These are phyloP conservation scores for Cutaneotrichosporon cyanovorans DNA, from an alignment of 1,284 basidiomycete species.

Conservation along the genomic window DNA sequence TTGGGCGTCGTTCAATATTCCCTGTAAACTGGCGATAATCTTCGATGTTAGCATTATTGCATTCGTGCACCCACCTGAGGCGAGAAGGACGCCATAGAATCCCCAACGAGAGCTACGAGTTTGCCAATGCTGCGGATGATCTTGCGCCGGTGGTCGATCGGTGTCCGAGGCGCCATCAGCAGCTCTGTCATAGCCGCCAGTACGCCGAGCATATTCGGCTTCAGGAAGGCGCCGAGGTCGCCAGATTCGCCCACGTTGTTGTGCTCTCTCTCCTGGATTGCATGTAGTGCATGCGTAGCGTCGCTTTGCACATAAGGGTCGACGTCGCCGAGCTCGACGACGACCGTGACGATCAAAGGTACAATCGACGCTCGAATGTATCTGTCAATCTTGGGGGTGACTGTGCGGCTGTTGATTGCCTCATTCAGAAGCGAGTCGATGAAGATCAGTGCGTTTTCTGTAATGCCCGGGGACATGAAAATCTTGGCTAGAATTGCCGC, in stretches of 20 bases:
- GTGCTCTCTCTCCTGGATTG: slow-evolving; percentile 54
- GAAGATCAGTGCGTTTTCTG: slow-evolving; percentile 52
- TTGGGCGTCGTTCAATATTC: slow-evolving; percentile 61
- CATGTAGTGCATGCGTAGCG: slow-evolving; percentile 53
- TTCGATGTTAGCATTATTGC: slow-evolving; percentile 40
- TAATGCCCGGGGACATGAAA: slow-evolving; percentile 51
- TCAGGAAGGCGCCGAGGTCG: slow-evolving; percentile 57
- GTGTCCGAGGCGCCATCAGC: slow-evolving; percentile 65
- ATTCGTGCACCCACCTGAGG: slow-evolving; percentile 60
- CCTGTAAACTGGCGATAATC: slow-evolving; percentile 97
- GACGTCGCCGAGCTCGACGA: slow-evolving; percentile 65
- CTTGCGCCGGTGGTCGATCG: slow-evolving; percentile 58
- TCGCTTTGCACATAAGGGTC: slow-evolving; percentile 49
- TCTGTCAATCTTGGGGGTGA: slow-evolving; percentile 2
- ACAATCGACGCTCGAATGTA: slow-evolving; percentile 58
- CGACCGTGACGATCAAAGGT: slow-evolving; percentile 63
- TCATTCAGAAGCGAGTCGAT: slow-evolving; percentile 52
- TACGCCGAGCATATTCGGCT: slow-evolving; percentile 68
- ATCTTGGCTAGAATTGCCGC: slow-evolving; percentile 64
- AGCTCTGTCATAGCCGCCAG: slow-evolving; percentile 73
- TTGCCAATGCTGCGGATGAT: slow-evolving; percentile 72
- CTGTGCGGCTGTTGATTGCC: slow-evolving; percentile 9
- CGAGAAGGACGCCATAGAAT: slow-evolving; percentile 63
- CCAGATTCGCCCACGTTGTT: slow-evolving; percentile 19
- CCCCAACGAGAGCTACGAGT: slow-evolving; percentile 64